Evolutionary conservation across 2,329 filamentous ascomycete genomes (phyloP).

Genomic region (Thielaviopsis populi): DNA sequence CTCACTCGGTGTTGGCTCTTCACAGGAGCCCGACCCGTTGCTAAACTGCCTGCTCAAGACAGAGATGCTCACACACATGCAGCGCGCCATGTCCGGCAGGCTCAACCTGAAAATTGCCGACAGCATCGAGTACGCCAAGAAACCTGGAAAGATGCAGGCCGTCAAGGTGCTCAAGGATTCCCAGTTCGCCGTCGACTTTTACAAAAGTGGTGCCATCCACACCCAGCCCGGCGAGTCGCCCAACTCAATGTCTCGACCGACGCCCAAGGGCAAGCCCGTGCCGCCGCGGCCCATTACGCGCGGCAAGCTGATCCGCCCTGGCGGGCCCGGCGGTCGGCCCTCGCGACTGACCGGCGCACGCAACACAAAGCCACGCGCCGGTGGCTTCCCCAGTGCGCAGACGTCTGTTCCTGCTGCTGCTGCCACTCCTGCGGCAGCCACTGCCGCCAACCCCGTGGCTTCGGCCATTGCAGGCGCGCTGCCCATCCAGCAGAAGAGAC

Average conservation of each 20-base stretch:
- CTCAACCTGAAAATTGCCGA: constrained; percentile 74
- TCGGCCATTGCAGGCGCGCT: constrained; percentile 3
- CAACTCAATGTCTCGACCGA: constrained; percentile 67
- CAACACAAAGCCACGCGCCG: constrained; percentile 30
- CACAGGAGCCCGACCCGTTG: constrained; percentile 84
- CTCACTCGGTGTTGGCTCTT: constrained; percentile 74
- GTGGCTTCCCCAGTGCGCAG: constrained; percentile 23
- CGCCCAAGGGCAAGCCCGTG: constrained; percentile 73
- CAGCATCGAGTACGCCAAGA: constrained; percentile 89
- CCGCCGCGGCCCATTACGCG: constrained; percentile 81
- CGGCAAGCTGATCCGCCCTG: constrained; percentile 81
- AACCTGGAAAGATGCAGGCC: constrained; percentile 76
- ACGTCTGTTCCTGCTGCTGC: constrained; percentile 21
- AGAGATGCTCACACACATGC: constrained; percentile 88
- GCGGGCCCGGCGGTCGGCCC: constrained; percentile 68
- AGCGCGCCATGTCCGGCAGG: constrained; percentile 60
- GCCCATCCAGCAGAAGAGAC: constrained; percentile 11
- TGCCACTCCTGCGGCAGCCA: constrained; percentile 16
- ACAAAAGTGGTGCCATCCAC: constrained; percentile 88
- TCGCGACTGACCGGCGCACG: constrained; percentile 49
- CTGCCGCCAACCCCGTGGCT: constrained; percentile 7
- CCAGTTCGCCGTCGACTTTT: constrained; percentile 59
- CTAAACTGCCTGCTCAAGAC: constrained; percentile 92
- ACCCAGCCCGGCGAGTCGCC: constrained; percentile 72
- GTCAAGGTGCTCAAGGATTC: constrained; percentile 89